Evolutionary conservation across 495 filamentous ascomycete species (phyloP), one percentile per base, ranked within the genome.

Genomic region (Daldinia childiae): DNA sequence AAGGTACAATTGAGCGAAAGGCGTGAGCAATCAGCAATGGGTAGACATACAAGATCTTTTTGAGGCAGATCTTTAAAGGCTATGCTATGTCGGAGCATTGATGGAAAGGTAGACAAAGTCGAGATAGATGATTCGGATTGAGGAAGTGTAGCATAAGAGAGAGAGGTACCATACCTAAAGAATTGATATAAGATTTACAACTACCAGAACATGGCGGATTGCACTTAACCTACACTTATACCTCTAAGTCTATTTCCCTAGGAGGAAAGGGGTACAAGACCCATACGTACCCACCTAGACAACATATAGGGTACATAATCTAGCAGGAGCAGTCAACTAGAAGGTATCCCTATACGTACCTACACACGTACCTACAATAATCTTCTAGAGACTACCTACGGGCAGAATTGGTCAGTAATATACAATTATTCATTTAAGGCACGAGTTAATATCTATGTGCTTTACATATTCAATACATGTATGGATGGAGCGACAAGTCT

Each of bases 21-120:
- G 38, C 62, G 60, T 59, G 65, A 76, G 68, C 75, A 75, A 74
- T 69, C 66, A 65, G 64, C 66, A 71, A 69, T 7, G 21, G 58
- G 64, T 77, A 75, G 69, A 60, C 75, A 75, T 77, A 75, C 64
- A 72, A 76, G 70, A 73, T 66, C 73, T 66, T 64, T 27, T 58
- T 7, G 54, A 64, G 62, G 55, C 66, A 66, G 69, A 74, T 76
- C 74, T 66, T 55, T 55, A 55, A 65, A 72, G 76, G 65, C 34
- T 72, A 73, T 72, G 54, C 30, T 36, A 15, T 71, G 12, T 43
- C 52, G 66, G 57, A 64, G 26, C 65, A 51, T 66, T 34, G 39
- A 64, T 41, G 32, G 54, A 66, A 62, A 70, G 68, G 30, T 61
- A 50, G 51, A 59, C n/a, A 66, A 55, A 58, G 61, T 58, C 30